Evolutionary conservation across 2,329 filamentous ascomycete species (phyloP).

Genomic region (Alternaria angustiovoidea): DNA sequence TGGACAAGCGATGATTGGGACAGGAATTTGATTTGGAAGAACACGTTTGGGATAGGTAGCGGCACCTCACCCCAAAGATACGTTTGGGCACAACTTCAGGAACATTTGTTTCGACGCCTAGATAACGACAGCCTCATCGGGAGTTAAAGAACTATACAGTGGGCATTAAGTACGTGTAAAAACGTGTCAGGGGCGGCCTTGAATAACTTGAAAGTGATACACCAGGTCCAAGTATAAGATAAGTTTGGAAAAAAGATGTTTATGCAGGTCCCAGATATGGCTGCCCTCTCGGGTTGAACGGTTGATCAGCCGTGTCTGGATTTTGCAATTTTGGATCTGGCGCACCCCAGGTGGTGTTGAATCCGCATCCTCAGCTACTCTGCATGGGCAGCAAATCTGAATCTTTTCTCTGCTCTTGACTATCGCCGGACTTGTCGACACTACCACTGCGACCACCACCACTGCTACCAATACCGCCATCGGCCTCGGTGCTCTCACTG

Average conservation of each 20-base stretch:
- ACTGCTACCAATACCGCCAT: background rate
- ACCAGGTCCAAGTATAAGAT: background rate
- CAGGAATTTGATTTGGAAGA: slow-evolving; percentile 4
- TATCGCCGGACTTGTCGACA: background rate
- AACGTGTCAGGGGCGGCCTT: too few relatives aligned
- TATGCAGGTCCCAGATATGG: background rate
- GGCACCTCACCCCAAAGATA: background rate
- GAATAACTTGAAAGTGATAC: background rate
- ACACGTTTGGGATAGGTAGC: background rate
- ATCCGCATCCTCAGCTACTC: background rate
- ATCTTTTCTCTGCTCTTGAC: background rate
- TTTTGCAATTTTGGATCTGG: background rate
- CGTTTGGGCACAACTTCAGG: slow-evolving; percentile 4
- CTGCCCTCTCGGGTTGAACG: background rate
- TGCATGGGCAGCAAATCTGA: background rate
- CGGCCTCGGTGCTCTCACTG: background rate
- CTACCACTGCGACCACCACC: background rate
- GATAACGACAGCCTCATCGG: background rate
- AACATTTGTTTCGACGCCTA: background rate
- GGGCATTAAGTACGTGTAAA: background rate
- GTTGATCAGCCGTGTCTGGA: background rate
- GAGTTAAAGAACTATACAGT: background rate
- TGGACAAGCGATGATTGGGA: slow-evolving; percentile 14
- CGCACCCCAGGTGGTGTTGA: background rate
- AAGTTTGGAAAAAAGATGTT: background rate